phyloP scores from a whole-genome alignment of 768 basidiomycete genomes.

The Clitopilus hobsonii region DNA sequence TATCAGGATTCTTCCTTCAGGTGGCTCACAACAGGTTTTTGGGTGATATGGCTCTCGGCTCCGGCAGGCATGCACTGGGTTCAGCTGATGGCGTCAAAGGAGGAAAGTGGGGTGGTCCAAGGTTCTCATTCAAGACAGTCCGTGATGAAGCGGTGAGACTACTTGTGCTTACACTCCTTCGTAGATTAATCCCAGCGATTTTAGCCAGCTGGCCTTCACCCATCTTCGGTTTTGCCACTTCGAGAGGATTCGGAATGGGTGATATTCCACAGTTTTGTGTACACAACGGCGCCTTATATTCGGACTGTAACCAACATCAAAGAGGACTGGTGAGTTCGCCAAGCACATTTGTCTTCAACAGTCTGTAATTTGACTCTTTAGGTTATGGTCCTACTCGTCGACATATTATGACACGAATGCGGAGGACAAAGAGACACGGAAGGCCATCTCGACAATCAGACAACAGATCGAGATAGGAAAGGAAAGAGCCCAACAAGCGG shows the following conservation, averaged over 20 bases:
- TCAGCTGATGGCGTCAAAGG: background rate
- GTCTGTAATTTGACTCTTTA: background rate
- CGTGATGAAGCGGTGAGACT: slow-evolving; percentile 38
- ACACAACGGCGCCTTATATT: slow-evolving; percentile 86
- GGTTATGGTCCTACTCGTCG: background rate
- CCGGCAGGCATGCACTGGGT: too few relatives aligned
- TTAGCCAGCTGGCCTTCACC: slow-evolving; percentile 49
- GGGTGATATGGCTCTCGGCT: background rate
- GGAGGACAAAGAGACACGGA: background rate
- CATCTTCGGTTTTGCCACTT: slow-evolving; percentile 66
- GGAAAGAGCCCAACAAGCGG: too few relatives aligned
- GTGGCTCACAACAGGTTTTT: slow-evolving; percentile 86
- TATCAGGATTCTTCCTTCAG: slow-evolving; percentile 98
- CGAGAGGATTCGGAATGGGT: slow-evolving; percentile 91
- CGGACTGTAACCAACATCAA: slow-evolving; percentile 88
- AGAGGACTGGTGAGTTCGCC: slow-evolving; percentile 69
- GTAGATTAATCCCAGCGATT: background rate
- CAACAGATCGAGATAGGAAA: background rate
- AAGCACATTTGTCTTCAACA: too few relatives aligned
- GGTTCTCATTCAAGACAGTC: slow-evolving; percentile 91
- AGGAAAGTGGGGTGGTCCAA: slow-evolving; percentile 65
- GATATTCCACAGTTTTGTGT: slow-evolving; percentile 88
- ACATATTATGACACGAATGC: background rate
- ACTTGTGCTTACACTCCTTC: background rate
- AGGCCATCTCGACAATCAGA: background rate